Conservation (phyloP, 75 land plant species). For the Cunninghamia lanceolata region DNA sequence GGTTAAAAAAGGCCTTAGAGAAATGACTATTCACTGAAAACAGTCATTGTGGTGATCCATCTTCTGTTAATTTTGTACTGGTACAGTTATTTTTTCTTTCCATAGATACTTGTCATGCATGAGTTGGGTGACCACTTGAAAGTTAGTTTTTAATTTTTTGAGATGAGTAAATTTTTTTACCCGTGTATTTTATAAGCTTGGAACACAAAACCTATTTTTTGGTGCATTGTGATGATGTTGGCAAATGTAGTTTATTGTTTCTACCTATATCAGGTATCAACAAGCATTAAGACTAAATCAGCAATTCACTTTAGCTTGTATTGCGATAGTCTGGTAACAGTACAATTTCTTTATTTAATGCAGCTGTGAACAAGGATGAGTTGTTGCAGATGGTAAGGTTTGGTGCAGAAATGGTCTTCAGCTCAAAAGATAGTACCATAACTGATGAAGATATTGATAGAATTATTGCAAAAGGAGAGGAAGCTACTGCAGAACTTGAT, state of each 20-base stretch:
- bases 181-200: too few relatives aligned
- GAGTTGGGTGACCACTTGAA: too few relatives aligned
- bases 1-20: too few relatives aligned
- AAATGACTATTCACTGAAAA: too few relatives aligned
- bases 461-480: slow-evolving; percentile 99
- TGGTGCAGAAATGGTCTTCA: slow-evolving; percentile 99
- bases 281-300: background rate
- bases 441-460: slow-evolving; percentile 99
- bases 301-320: background rate
- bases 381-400: slow-evolving; percentile 97
- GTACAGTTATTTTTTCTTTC: background rate
- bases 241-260: background rate
- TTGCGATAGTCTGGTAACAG: background rate
- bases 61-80: background rate
- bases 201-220: background rate
- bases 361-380: slow-evolving; percentile 99
- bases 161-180: too few relatives aligned
- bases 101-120: too few relatives aligned
- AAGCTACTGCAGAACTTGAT: slow-evolving; percentile 97
- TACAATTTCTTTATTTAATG: background rate
- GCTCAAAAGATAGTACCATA: slow-evolving; percentile 96
- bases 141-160: too few relatives aligned
- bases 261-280: too few relatives aligned
- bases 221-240: background rate
- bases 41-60: too few relatives aligned